A percentile compares a stretch with the other conserved stretches of the same genome.
Conservation (phyloP, 495 filamentous ascomycete genomes). For the Bombardia bombarda region DNA sequence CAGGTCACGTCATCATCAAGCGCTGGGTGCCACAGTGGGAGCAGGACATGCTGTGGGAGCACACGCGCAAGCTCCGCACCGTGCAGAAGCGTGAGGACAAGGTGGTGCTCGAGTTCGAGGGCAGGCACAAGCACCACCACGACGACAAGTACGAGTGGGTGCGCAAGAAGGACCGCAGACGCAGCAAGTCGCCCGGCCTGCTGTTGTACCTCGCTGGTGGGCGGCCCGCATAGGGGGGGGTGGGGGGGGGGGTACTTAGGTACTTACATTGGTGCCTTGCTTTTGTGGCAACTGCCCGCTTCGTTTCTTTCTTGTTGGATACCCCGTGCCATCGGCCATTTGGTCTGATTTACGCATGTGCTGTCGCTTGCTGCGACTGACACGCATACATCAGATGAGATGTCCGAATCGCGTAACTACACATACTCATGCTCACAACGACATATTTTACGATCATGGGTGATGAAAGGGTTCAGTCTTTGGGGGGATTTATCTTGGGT, state of each 20-base stretch:
- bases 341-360: too few species aligned
- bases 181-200: slow-evolving; percentile 39
- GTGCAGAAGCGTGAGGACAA: slow-evolving; percentile 31
- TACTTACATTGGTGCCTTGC: neutral
- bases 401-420: too few species aligned
- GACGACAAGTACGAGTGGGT: slow-evolving; percentile 47
- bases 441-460: too few species aligned
- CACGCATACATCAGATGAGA: too few species aligned
- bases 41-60: slow-evolving; percentile 64
- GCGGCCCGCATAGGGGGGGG: slow-evolving; percentile 27
- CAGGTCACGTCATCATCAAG: slow-evolving; percentile 69
- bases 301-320: slow-evolving; percentile 5
- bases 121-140: slow-evolving; percentile 39
- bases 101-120: slow-evolving; percentile 26
- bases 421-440: too few species aligned
- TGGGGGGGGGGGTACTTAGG: too few species aligned
- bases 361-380: too few species aligned
- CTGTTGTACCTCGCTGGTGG: slow-evolving; percentile 42
- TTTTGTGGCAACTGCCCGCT: too few species aligned
- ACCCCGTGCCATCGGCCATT: too few species aligned
- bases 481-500: too few species aligned
- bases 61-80: slow-evolving; percentile 55
- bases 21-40: slow-evolving; percentile 65
- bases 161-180: slow-evolving; percentile 50
- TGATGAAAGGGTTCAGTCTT: too few species aligned